phyloP scores from a whole-genome alignment of 331 rosid genomes.

The Rhamnella rubrinervis region DNA sequence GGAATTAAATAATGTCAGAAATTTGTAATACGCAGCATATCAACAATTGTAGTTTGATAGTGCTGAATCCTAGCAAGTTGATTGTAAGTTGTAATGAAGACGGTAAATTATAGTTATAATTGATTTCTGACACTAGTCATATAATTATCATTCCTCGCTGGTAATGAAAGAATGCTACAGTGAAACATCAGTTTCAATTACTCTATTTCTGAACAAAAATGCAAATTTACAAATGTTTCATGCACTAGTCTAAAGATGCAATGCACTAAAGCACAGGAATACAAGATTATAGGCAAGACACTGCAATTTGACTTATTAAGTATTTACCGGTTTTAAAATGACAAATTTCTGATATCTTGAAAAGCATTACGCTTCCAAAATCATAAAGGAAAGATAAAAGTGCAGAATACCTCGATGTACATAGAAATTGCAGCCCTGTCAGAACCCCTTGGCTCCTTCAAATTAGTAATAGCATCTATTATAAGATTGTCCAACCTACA shows the following conservation, averaged over 20 bases:
- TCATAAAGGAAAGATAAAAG: neutral
- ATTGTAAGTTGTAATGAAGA: neutral
- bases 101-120: too few relatives aligned
- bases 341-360: neutral
- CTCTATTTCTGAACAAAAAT: neutral
- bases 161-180: neutral
- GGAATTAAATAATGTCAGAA: constrained; percentile 4
- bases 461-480: constrained; percentile 60
- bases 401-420: constrained; percentile 71
- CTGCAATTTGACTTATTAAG: neutral
- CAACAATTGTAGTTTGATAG: neutral
- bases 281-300: too few relatives aligned
- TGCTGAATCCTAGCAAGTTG: constrained; percentile 1
- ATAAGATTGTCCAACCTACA: constrained; percentile 89
- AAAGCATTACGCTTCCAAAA: neutral
- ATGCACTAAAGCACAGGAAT: neutral
- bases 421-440: constrained; percentile 76
- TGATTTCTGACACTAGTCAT: too few relatives aligned
- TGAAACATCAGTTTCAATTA: neutral
- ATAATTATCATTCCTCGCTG: too few relatives aligned
- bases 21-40: neutral
- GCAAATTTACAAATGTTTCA: neutral
- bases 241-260: neutral
- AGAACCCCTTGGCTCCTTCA: constrained; percentile 90
- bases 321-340: neutral